A percentile compares a stretch with the other conserved stretches of the same genome.
Evolutionary conservation across 169 alveolate species (phyloP).

Genomic region (Plasmodium vivax): DNA sequence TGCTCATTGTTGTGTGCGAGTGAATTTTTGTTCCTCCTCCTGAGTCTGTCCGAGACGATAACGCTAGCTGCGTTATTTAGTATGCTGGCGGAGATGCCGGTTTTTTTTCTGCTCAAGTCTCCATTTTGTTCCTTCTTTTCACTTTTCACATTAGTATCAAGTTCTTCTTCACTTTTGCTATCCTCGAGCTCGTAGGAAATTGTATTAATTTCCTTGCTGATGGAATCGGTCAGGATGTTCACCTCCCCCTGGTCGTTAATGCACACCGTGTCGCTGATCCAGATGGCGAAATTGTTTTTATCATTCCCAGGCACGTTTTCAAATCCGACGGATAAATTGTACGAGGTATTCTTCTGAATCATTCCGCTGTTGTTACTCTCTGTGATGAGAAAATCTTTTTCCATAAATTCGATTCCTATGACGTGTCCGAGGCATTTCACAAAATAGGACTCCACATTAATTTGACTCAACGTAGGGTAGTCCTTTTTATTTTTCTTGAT

Average conservation of each 20-base stretch:
- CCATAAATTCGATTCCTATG: conserved; percentile 90
- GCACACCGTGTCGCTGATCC: conserved; percentile 92
- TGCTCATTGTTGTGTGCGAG: conserved; percentile 80
- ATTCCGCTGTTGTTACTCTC: conserved; percentile 54
- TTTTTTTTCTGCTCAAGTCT: conserved; percentile 74
- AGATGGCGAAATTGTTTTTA: conserved; percentile 85
- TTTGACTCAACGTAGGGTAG: background rate
- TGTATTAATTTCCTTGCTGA: conserved; percentile 86
- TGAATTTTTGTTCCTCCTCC: conserved; percentile 80
- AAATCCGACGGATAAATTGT: conserved; percentile 88
- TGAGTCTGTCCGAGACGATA: conserved; percentile 81
- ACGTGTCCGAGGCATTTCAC: conserved; percentile 88
- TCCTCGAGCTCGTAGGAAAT: conserved; percentile 87
- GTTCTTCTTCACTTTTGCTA: conserved; percentile 81
- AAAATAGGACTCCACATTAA: conserved; percentile 77
- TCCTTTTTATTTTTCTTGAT: conserved; percentile 71
- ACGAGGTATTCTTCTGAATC: conserved; percentile 86
- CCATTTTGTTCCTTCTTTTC: conserved; percentile 8
- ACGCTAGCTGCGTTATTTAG: conserved; percentile 84
- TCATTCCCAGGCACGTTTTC: conserved; percentile 79
- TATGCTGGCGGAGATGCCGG: conserved; percentile 81
- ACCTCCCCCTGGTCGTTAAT: conserved; percentile 81
- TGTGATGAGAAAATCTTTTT: conserved; percentile 76
- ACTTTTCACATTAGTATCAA: background rate
- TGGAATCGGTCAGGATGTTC: conserved; percentile 80